These are phyloP conservation scores for Phyllosticta citriasiana DNA, from an alignment of 2,329 filamentous ascomycete genomes.

Conservation along the genomic window DNA sequence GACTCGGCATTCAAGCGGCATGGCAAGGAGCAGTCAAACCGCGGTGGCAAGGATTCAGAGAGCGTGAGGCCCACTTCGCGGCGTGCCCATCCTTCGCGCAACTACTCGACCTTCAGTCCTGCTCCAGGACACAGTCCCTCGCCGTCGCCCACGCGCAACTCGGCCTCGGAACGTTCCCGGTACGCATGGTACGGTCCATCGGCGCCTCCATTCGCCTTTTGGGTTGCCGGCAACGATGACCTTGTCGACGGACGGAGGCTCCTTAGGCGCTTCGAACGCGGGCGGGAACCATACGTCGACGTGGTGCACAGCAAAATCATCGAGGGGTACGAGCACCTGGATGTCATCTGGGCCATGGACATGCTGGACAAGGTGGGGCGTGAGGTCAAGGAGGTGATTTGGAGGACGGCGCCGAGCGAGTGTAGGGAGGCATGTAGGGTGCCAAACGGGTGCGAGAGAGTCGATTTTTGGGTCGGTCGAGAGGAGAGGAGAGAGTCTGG, in stretches of 20 bases:
- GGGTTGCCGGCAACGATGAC: conserved; percentile 74
- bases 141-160: conserved; percentile 25
- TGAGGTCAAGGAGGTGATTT: conserved; percentile 72
- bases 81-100: not conserved
- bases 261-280: conserved; percentile 61
- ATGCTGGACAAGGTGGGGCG: conserved; percentile 70
- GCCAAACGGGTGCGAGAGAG: conserved; percentile 53
- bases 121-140: conserved; percentile 3
- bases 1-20: not conserved
- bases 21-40: not conserved
- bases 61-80: not conserved
- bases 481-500: not conserved
- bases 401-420: conserved; percentile 57
- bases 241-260: conserved; percentile 74
- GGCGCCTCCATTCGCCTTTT: conserved; percentile 75
- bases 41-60: not conserved
- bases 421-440: conserved; percentile 51
- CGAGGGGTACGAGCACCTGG: conserved; percentile 82
- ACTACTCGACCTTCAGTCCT: not conserved
- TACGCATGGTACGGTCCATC: conserved; percentile 72
- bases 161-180: conserved; percentile 23
- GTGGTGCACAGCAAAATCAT: conserved; percentile 77
- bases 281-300: conserved; percentile 69
- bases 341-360: conserved; percentile 93
- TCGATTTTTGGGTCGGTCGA: conserved; percentile 20